phyloP scores from a whole-genome alignment of 75 land plant species.

The Isoetes taiwanensis region DNA sequence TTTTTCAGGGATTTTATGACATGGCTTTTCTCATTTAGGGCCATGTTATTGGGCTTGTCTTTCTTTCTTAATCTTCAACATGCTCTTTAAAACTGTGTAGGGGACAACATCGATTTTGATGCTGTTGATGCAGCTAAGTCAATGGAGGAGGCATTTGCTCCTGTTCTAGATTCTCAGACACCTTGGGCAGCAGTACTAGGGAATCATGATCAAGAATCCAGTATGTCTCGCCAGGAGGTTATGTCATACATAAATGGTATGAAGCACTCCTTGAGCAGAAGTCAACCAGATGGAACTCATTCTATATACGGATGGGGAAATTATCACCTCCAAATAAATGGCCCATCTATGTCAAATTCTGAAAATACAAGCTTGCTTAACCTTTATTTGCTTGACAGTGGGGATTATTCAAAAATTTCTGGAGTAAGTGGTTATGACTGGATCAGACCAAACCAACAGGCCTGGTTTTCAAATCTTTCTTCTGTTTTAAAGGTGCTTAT shows the following conservation, averaged over 20 bases:
- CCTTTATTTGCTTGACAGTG: slow-evolving; percentile 4
- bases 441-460: neutral
- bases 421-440: neutral
- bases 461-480: neutral
- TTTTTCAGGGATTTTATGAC: neutral
- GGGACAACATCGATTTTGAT: slow-evolving; percentile 79
- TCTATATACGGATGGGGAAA: neutral
- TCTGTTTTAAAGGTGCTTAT: neutral
- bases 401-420: neutral
- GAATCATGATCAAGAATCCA: slow-evolving; percentile 1
- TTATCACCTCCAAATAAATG: neutral
- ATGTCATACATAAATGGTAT: neutral
- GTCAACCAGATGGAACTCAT: neutral
- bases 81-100: slow-evolving; percentile 20
- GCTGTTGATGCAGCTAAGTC: slow-evolving; percentile 71
- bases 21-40: neutral
- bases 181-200: slow-evolving; percentile 6
- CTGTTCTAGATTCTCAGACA: neutral
- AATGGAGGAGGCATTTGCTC: slow-evolving; percentile 42
- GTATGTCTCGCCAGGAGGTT: neutral
- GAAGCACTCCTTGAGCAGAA: neutral
- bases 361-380: neutral
- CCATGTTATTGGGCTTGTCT: neutral
- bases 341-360: neutral
- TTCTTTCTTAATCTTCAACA: neutral